Conservation (phyloP, 1,284 basidiomycete species). For the Dichomitus squalens region DNA sequence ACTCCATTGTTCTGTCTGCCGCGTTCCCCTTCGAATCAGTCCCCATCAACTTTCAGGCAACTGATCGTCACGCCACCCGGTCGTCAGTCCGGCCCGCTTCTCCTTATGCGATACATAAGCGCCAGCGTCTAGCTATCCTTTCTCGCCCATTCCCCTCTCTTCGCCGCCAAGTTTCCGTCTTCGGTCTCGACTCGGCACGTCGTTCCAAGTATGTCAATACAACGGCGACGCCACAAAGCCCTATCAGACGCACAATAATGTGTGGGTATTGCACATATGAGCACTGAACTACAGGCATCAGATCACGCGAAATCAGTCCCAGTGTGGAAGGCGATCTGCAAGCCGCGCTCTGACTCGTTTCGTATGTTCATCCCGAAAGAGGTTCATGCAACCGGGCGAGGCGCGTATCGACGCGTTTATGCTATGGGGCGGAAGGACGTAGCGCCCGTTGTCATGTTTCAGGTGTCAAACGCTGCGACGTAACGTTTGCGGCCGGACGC, state of each 20-base stretch:
- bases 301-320: conserved; percentile 1
- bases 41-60: conserved; percentile 18
- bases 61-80: conserved; percentile 13
- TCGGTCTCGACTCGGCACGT: too few relatives aligned
- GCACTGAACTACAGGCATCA: too few relatives aligned
- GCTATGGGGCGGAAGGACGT: not conserved
- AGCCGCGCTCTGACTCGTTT: conserved; percentile 19
- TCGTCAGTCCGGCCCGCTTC: conserved; percentile 9
- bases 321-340: not conserved
- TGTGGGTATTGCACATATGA: too few relatives aligned
- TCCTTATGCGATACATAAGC: not conserved
- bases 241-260: too few relatives aligned
- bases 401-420: too few relatives aligned
- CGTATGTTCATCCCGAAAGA: conserved; percentile 10
- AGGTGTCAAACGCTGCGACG: conserved; percentile 8
- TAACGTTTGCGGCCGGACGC: not conserved
- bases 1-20: conserved; percentile 15
- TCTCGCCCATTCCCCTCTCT: not conserved
- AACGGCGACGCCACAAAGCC: too few relatives aligned
- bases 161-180: too few relatives aligned
- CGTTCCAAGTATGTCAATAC: too few relatives aligned
- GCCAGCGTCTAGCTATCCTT: not conserved
- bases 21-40: conserved; percentile 17
- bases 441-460: conserved; percentile 19
- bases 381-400: too few relatives aligned